Evolutionary conservation across 108 stramenopile genomes (phyloP).

Genomic region (Discostella pseudostelligera): DNA sequence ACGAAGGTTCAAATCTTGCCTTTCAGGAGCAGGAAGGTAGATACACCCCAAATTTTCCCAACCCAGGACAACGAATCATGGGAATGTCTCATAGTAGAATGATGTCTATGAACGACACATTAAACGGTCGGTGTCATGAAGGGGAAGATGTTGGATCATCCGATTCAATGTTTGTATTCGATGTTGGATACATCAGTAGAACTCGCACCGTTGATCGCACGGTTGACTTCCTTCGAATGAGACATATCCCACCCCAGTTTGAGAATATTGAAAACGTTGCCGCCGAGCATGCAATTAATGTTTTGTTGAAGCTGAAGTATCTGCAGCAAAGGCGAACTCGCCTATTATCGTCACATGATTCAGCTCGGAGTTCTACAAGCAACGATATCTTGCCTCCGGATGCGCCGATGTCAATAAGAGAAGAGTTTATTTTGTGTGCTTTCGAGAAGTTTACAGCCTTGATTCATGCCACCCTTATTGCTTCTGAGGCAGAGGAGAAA

Average conservation of each 20-base stretch:
- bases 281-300: constrained; percentile 43
- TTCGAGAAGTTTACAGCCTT: constrained; percentile 33
- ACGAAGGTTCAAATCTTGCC: constrained; percentile 3
- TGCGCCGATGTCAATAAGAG: constrained; percentile 27
- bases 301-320: constrained; percentile 41
- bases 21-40: constrained; percentile 29
- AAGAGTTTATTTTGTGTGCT: constrained; percentile 37
- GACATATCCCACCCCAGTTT: constrained; percentile 68
- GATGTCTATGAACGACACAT: constrained; percentile 12
- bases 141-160: neutral
- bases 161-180: constrained; percentile 44
- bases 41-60: constrained; percentile 24
- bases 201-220: constrained; percentile 64
- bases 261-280: constrained; percentile 27
- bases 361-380: constrained; percentile 10
- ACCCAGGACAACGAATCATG: constrained; percentile 2
- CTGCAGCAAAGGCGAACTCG: constrained; percentile 48
- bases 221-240: constrained; percentile 76
- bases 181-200: constrained; percentile 53
- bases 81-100: constrained; percentile 14
- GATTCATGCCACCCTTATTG: constrained; percentile 27
- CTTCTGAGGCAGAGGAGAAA: constrained; percentile 24
- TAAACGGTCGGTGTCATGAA: neutral
- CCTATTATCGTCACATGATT: constrained; percentile 11
- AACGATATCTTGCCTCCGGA: constrained; percentile 12